phyloP scores from a whole-genome alignment of 768 basidiomycete genomes.

The Suillus discolor region DNA sequence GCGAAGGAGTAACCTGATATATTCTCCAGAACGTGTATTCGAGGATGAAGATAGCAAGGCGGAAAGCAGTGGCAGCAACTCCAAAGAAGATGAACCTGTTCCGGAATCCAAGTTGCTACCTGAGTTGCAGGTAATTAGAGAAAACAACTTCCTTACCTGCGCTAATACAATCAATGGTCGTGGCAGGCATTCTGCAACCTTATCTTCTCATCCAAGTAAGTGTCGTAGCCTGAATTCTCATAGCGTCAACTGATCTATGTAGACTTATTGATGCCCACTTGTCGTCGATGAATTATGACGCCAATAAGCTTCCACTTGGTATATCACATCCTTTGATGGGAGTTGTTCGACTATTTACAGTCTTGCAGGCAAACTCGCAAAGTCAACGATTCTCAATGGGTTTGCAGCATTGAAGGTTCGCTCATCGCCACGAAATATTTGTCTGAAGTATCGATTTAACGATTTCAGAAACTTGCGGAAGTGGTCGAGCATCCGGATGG shows the following conservation, averaged over 20 bases:
- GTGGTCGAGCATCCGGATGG: conserved; percentile 50
- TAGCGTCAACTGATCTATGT: conserved; percentile 8
- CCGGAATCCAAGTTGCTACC: conserved; percentile 47
- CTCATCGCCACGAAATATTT: neutral
- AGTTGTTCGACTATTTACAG: neutral
- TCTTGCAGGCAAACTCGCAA: conserved; percentile 56
- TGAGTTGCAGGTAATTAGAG: conserved; percentile 45
- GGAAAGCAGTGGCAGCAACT: conserved; percentile 18
- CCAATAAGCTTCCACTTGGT: conserved; percentile 64
- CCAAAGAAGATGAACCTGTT: conserved; percentile 37
- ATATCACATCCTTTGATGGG: neutral
- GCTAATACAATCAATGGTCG: neutral
- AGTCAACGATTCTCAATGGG: conserved; percentile 59
- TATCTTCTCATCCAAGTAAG: conserved; percentile 53
- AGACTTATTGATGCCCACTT: conserved; percentile 57
- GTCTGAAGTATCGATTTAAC: neutral
- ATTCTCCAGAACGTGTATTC: conserved; percentile 48
- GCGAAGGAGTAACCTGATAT: neutral
- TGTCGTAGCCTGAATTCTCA: neutral
- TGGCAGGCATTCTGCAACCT: conserved; percentile 47
- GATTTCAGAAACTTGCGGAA: conserved; percentile 47
- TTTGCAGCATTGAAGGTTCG: conserved; percentile 58
- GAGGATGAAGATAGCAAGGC: conserved; percentile 49
- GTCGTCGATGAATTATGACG: conserved; percentile 68
- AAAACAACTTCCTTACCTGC: neutral